Evolutionary conservation across 306 rosid genomes (phyloP).

Genomic region (Corylus americana): DNA sequence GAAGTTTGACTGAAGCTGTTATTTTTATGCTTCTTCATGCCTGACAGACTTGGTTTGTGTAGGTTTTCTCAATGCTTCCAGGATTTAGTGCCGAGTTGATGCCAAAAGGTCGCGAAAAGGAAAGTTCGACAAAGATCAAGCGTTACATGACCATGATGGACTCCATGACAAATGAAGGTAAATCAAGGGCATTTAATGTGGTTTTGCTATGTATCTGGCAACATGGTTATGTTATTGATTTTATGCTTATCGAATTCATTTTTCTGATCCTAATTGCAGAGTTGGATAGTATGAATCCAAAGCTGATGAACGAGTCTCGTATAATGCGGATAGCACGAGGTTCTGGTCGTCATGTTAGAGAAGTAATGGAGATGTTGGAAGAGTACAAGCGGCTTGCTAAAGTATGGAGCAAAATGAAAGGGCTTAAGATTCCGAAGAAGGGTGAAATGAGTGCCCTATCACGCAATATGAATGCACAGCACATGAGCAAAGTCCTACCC

Average conservation of each 20-base stretch:
- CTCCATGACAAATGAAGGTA: constrained; percentile 92
- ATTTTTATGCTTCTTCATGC: background rate
- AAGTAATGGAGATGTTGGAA: constrained; percentile 83
- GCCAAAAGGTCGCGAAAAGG: constrained; percentile 93
- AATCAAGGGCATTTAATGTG: constrained; percentile 21
- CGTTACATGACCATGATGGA: constrained; percentile 99
- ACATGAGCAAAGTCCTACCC: constrained; percentile 84
- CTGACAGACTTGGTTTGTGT: constrained; percentile 20
- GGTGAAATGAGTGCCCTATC: constrained; percentile 70
- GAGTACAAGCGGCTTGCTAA: constrained; percentile 84
- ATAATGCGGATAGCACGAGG: constrained; percentile 86
- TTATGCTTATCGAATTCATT: constrained; percentile 9
- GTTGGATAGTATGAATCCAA: constrained; percentile 81
- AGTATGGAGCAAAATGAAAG: constrained; percentile 79
- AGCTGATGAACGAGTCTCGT: constrained; percentile 73
- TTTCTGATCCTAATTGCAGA: constrained; percentile 45
- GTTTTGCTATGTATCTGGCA: constrained; percentile 3
- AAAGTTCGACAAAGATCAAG: constrained; percentile 85
- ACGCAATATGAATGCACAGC: constrained; percentile 81
- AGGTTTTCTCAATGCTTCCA: constrained; percentile 87
- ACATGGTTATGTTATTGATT: constrained; percentile 6
- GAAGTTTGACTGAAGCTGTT: background rate
- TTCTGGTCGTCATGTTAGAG: constrained; percentile 65
- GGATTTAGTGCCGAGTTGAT: constrained; percentile 73
- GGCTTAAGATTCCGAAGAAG: constrained; percentile 82